Base-by-base conservation (phyloP, 371 early-diverging fungal genomes). In the Syncephalastrum monosporum region DNA sequence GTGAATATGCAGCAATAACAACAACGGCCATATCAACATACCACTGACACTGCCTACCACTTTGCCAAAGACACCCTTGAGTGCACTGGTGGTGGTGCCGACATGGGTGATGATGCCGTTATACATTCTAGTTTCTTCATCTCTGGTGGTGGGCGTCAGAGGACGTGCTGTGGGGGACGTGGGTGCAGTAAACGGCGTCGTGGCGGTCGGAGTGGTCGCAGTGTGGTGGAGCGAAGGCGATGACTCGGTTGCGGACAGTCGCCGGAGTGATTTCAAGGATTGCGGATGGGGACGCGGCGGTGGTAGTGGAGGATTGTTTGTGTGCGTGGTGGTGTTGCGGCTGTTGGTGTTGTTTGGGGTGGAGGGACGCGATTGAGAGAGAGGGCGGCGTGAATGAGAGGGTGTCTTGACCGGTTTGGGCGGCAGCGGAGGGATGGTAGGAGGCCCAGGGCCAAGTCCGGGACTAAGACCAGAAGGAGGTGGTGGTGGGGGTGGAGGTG, bases 11-110 rank as follows among this genome's bases (percentile, higher is more conserved):
- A 33, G 10, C 38, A 33, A 33, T 33, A 33, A 12, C 29, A 33
- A 12, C 38, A 33, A 33, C 8, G 2, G 38, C 7, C 6, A 33
- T 33, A 33, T 5, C 0, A 33, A 75, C 76, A 69, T 72, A 82
- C 79, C 82, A 77, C 77, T 68, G 69, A 84, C 71, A 38, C 80
- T 73, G 10, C 75, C 85, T 25, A 85, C 85, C 47, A 88, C 76
- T 64, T 81, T 82, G 57, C 74, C 85, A 48, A 88, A 72, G 21
- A 85, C 88, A 17, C 83, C 88, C 60, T 84, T 85, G 47, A 87
- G 79, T 13, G 86, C 69, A n/a, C 59, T 51, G 4, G 61, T 56
- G 15, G 65, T 57, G 14, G 63, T 23, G 33, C 63, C 57, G 29
- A 65, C 65, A n/a, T 65, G 65, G 24, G 65, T 53, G 21, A 56